Evolutionary conservation across 139 green algal genomes (phyloP), one percentile per base, ranked within the genome.

Genomic region (Bryopsis sp.): DNA sequence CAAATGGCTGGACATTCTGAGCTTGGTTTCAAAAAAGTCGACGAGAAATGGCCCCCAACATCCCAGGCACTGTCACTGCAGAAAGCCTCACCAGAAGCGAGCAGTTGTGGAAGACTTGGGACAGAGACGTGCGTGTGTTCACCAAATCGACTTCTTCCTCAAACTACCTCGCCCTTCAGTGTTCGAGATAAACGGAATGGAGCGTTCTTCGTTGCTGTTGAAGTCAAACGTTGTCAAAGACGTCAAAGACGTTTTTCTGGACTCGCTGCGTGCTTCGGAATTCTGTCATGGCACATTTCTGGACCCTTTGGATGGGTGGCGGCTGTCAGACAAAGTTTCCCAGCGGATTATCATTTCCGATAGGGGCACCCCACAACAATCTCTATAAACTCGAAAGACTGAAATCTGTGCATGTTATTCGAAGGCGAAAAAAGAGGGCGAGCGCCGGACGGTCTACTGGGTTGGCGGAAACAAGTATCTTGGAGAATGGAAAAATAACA

Each of bases 351-450:
- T 54, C 43, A 26, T 54, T 11, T 54, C 11, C 19, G 11, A 26
- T 54, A 54, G 19, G 11, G 43, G 15, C 11, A 54, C 15, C 11
- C 43, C 11, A 11, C 43, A 19, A 19, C 11, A 54, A 54, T 11
- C 19, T 54, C 43, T 54, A 26, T 11, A 19, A 19, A 54, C 15
- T 19, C 43, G 19, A 54, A 11, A 19, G 15, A 11, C 43, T 26
- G 11, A 26, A 26, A 54, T 54, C 19, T 54, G 43, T 54, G 11
- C 43, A 11, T 54, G 43, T 11, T 54, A n/a, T n/a, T n/a, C n/a
- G n/a, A 68, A 87, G 81, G 81, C 81, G 3, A 71, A 88, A 39
- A 90, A 90, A 47, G 72, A 86, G n/a, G 84, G 84, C 0, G 37
- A 76, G 3, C 76, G 79, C 3, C 36, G 71, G 2, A 90, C 81